Base-by-base conservation (phyloP, 2,329 filamentous ascomycete species). In the Cladophialophora exuberans region DNA sequence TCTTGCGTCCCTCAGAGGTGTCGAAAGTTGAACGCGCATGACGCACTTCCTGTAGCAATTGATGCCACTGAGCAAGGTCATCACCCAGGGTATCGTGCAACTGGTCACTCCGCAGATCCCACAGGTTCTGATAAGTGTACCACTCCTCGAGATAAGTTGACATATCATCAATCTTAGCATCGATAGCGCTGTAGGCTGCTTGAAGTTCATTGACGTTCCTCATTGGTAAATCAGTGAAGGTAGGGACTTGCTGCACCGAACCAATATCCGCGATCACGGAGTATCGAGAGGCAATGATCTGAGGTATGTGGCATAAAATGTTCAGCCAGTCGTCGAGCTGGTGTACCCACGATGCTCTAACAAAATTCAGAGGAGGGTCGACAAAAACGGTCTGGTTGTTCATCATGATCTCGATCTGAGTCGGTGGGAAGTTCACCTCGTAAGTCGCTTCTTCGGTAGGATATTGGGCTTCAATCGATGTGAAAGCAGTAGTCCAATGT, bases 71-170 rank as follows among this genome's bases (percentile, higher is more conserved):
- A 5, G 90, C 88, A 15, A 99, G 82, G 67, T 97, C 88, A 61
- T 97, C 92, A 9, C 93, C 92, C 6, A 99, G 82, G 48, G 89
- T 84, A 59, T 96, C 90, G 67, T 97, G 96, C 1, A 99, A 91
- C 64, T 97, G 90, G 61, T 97, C 93, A 2, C 93, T 90, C 70
- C 96, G 93, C 54, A 99, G 80, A 76, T 99, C 94, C 94, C 94
- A 99, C 0, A 99, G 81, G 5, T 93, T 97, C 72, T 99, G 94
- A 74, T 97, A 99, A 66, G 97, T 94, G 41, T 99, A 80, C 94
- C 94, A 99, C 72, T 97, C 95, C 69, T 97, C 91, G 7, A 99
- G 90, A 64, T 99, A 99, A 3, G 80, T 79, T 31, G 88, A 84
- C 26, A 97, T 90, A 38, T 88, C 85, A 13, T 81, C 79, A 3